These are phyloP conservation scores for Mercurialis annua DNA, from an alignment of 345 rosid genomes.

Conservation along the genomic window DNA sequence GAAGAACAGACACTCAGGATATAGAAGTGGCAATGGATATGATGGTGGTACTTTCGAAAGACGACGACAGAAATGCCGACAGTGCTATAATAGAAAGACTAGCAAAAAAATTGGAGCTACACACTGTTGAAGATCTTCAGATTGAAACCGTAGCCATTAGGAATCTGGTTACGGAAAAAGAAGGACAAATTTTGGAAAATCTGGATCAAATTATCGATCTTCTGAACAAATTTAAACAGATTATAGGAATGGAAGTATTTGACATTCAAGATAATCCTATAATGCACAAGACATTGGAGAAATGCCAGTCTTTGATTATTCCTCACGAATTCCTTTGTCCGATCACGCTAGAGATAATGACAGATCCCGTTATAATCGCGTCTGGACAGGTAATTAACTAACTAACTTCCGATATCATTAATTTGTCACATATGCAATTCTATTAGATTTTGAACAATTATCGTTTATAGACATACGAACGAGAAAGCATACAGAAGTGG, in stretches of 20 bases:
- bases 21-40: slow-evolving; percentile 77
- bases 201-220: slow-evolving; percentile 52
- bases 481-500: slow-evolving; percentile 75
- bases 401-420: not conserved
- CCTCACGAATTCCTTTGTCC: slow-evolving; percentile 84
- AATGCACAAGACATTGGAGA: slow-evolving; percentile 30
- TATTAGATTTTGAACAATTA: slow-evolving; percentile 6
- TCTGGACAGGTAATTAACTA: slow-evolving; percentile 63
- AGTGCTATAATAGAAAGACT: slow-evolving; percentile 63
- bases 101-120: slow-evolving; percentile 69
- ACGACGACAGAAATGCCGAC: slow-evolving; percentile 60
- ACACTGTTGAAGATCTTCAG: slow-evolving; percentile 49
- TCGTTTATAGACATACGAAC: slow-evolving; percentile 55
- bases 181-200: slow-evolving; percentile 35
- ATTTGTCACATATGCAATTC: not conserved
- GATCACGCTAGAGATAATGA: slow-evolving; percentile 74
- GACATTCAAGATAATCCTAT: slow-evolving; percentile 37
- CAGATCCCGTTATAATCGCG: slow-evolving; percentile 72
- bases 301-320: slow-evolving; percentile 45
- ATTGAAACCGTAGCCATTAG: slow-evolving; percentile 53
- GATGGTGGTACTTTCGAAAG: slow-evolving; percentile 65
- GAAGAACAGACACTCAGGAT: slow-evolving; percentile 75
- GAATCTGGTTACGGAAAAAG: slow-evolving; percentile 43
- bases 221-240: slow-evolving; percentile 60
- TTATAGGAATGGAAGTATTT: slow-evolving; percentile 51